phyloP scores from a whole-genome alignment of 116 monocot genomes.

The Trichopus zeylanicus region DNA sequence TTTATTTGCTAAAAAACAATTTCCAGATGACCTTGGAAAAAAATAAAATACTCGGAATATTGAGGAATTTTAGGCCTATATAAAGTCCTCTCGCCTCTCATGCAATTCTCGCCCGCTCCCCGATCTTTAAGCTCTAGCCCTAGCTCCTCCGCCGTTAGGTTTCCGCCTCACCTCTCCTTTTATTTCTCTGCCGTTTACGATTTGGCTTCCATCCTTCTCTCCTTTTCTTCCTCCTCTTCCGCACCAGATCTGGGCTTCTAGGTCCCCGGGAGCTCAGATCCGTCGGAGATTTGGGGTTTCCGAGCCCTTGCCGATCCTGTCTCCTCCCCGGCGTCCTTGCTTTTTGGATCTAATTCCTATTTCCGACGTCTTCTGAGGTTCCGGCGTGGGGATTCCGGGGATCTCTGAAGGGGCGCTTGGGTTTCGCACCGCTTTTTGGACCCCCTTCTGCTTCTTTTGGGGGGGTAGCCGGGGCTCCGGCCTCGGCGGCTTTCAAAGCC shows the following conservation, averaged over 20 bases:
- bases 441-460: constrained; percentile 59
- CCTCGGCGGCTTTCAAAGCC: constrained; percentile 99
- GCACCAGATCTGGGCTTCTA: background rate
- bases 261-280: constrained; percentile 1
- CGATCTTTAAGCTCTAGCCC: background rate
- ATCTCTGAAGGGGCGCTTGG: constrained; percentile 19
- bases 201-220: background rate
- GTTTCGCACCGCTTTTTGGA: constrained; percentile 12
- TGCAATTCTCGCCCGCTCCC: constrained; percentile 36
- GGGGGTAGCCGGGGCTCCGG: constrained; percentile 99
- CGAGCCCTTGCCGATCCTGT: background rate
- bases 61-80: constrained; percentile 13
- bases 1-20: background rate
- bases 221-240: too few species aligned
- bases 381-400: constrained; percentile 55
- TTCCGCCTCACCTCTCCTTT: background rate
- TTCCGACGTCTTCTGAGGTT: constrained; percentile 46
- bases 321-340: background rate
- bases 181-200: background rate
- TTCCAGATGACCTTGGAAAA: too few species aligned
- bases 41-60: background rate
- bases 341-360: background rate
- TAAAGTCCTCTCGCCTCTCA: constrained; percentile 18
- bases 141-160: background rate
- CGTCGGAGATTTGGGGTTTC: background rate